Percentiles rank a stretch among this genome's conserved stretches.
Conservation (phyloP, 148 eudicot genomes). For the Gaultheria prostrata region DNA sequence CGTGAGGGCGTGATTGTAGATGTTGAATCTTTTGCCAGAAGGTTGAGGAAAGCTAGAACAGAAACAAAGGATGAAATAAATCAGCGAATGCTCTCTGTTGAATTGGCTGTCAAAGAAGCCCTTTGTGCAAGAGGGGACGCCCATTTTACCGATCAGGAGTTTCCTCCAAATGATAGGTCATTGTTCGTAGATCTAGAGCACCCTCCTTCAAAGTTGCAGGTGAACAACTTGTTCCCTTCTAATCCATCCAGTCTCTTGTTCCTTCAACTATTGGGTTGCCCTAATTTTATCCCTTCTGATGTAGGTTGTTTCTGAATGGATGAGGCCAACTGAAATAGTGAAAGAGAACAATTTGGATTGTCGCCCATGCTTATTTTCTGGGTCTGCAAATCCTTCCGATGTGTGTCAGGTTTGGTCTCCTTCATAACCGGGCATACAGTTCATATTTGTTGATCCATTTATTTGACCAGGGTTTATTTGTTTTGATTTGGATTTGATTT, state of each 20-base stretch:
- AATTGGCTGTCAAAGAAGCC: conserved; percentile 95
- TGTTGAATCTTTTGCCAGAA: conserved; percentile 86
- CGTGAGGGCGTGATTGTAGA: conserved; percentile 74
- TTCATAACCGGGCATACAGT: background rate
- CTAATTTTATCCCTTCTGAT: conserved; percentile 15
- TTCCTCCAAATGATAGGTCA: conserved; percentile 86
- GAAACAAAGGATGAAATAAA: conserved; percentile 88
- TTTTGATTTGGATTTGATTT: conserved; percentile 2
- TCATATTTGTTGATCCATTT: background rate
- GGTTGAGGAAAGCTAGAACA: conserved; percentile 75
- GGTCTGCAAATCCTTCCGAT: conserved; percentile 91
- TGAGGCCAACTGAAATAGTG: conserved; percentile 78
- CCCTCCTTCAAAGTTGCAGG: conserved; percentile 86
- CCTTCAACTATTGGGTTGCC: background rate
- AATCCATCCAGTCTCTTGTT: conserved; percentile 9
- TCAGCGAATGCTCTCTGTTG: conserved; percentile 95
- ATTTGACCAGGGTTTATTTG: background rate
- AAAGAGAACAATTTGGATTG: conserved; percentile 64
- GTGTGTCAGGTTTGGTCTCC: conserved; percentile 89
- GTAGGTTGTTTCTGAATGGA: conserved; percentile 94
- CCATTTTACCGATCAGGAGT: conserved; percentile 92
- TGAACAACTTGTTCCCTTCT: conserved; percentile 2
- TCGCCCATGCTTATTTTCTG: conserved; percentile 84
- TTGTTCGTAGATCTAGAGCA: conserved; percentile 77
- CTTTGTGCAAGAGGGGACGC: conserved; percentile 82